Conservation (phyloP, 371 early-diverging fungal genomes). For the Saksenaea vasiformis region DNA sequence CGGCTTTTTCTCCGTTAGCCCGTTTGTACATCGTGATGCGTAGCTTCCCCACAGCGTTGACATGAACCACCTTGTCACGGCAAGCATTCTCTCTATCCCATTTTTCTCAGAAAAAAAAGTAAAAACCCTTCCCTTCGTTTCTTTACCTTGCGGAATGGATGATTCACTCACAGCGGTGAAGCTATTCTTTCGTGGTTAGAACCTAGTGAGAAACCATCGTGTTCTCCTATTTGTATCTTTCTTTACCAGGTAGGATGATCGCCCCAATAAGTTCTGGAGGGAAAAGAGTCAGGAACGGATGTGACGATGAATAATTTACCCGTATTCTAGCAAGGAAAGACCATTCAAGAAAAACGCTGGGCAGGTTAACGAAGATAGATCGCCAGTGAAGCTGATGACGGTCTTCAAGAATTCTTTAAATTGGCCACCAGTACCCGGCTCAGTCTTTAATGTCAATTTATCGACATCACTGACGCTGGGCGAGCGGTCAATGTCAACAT, state of each 20-base stretch:
- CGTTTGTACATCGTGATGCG: constrained; percentile 41
- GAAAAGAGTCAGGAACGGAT: background rate
- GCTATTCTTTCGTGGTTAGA: constrained; percentile 3
- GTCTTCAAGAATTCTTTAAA: constrained; percentile 60
- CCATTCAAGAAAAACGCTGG: constrained; percentile 79
- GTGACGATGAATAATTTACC: constrained; percentile 39
- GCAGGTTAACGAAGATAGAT: constrained; percentile 76
- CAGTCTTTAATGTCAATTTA: constrained; percentile 39
- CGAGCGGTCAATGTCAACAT: constrained; percentile 30
- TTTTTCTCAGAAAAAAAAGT: background rate
- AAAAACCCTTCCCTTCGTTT: background rate
- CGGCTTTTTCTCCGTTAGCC: constrained; percentile 70
- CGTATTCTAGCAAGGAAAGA: constrained; percentile 76
- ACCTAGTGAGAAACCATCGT: background rate
- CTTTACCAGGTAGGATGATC: constrained; percentile 40
- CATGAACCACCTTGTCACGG: constrained; percentile 74
- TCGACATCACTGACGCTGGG: constrained; percentile 44
- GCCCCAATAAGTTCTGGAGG: constrained; percentile 37
- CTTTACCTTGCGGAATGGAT: constrained; percentile 51
- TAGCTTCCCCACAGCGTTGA: constrained; percentile 75
- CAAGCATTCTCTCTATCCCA: constrained; percentile 61
- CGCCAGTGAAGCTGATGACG: constrained; percentile 78
- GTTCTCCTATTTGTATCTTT: background rate
- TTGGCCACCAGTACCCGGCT: constrained; percentile 42
- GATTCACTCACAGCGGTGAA: constrained; percentile 51